Percentiles rank a stretch among this genome's conserved stretches.
phyloP scores from a whole-genome alignment of 495 filamentous ascomycete genomes.

The Sphaerosporella brunnea region DNA sequence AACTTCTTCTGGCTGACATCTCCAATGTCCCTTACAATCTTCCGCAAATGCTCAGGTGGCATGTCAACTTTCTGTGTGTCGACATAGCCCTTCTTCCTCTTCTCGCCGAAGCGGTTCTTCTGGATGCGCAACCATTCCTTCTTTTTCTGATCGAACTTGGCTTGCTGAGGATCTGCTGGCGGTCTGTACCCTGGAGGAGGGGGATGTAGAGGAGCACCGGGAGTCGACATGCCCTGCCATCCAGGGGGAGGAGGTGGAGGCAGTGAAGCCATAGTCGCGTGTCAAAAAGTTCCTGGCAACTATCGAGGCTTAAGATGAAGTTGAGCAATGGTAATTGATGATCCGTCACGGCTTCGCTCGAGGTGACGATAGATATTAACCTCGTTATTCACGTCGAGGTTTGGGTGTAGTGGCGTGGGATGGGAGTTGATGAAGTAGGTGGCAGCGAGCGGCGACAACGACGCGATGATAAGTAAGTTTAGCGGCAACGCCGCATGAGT shows the following conservation, averaged over 20 bases:
- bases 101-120: slow-evolving; percentile 88
- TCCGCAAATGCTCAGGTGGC: slow-evolving; percentile 94
- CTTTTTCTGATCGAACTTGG: slow-evolving; percentile 96
- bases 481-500: no score
- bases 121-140: slow-evolving; percentile 93
- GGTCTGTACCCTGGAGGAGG: slow-evolving; percentile 83
- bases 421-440: no score
- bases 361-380: no score
- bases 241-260: slow-evolving; percentile 45
- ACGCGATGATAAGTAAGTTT: no score
- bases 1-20: slow-evolving; percentile 99
- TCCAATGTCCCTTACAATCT: slow-evolving; percentile 96
- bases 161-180: slow-evolving; percentile 65
- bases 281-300: no score
- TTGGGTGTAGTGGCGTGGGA: no score
- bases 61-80: slow-evolving; percentile 98
- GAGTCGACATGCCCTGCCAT: slow-evolving; percentile 34
- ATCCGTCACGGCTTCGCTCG: no score
- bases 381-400: no score
- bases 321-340: no score
- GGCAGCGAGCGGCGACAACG: no score
- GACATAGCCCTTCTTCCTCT: slow-evolving; percentile 86
- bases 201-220: slow-evolving; percentile 56
- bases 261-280: slow-evolving; percentile 49
- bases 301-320: no score